Evolutionary conservation across 2,329 filamentous ascomycete genomes (phyloP).

Genomic region (Chaetomium sp.): DNA sequence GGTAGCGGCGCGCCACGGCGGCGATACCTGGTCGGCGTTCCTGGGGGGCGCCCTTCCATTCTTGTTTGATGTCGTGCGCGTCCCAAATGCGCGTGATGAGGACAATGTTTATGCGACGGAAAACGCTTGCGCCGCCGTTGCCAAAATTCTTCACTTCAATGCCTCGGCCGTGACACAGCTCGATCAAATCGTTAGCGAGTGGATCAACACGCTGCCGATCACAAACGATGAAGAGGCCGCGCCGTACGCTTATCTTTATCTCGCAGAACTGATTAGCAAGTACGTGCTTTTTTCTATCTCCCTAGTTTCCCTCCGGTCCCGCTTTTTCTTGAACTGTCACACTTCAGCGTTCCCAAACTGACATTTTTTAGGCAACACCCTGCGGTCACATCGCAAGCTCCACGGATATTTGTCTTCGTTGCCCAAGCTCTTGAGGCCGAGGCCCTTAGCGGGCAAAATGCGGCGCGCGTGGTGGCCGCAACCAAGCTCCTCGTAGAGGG

Average conservation of each 20-base stretch:
- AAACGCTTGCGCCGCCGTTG: constrained; percentile 92
- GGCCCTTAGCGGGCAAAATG: constrained; percentile 79
- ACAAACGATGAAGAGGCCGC: constrained; percentile 95
- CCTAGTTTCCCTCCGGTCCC: neutral
- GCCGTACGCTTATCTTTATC: constrained; percentile 88
- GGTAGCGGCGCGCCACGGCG: constrained; percentile 89
- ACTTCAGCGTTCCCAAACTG: neutral
- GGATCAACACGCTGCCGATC: constrained; percentile 86
- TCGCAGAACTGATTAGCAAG: constrained; percentile 89
- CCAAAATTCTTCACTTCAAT: constrained; percentile 94
- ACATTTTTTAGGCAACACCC: constrained; percentile 65
- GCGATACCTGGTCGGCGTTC: constrained; percentile 80
- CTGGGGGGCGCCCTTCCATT: constrained; percentile 70
- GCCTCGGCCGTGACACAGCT: constrained; percentile 66
- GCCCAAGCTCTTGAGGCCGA: constrained; percentile 86
- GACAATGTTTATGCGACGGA: constrained; percentile 97
- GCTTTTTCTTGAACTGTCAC: neutral
- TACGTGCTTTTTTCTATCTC: constrained; percentile 47
- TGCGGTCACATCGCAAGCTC: constrained; percentile 67
- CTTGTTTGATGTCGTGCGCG: constrained; percentile 77
- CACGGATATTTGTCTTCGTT: constrained; percentile 77
- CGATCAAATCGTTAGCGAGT: constrained; percentile 71
- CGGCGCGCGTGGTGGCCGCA: constrained; percentile 66
- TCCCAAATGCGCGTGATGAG: constrained; percentile 76
- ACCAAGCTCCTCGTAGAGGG: constrained; percentile 71